Evolutionary conservation across 768 basidiomycete species (phyloP).

Genomic region (Dendrothele bispora): DNA sequence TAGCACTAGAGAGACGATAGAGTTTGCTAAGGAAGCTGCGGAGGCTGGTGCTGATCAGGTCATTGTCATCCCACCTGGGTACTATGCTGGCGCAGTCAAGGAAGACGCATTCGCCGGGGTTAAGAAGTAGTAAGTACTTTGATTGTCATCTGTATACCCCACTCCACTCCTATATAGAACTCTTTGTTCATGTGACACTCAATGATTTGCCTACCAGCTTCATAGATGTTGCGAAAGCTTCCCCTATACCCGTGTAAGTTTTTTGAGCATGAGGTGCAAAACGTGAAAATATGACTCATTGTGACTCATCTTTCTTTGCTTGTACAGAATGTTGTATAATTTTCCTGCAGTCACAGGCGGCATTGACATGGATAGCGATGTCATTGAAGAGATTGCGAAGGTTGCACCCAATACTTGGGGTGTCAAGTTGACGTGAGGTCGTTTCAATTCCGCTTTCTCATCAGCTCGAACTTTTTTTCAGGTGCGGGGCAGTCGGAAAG

Average conservation of each 20-base stretch:
- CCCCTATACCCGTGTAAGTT: slow-evolving; percentile 1
- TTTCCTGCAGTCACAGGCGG: slow-evolving; percentile 57
- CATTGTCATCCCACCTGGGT: slow-evolving; percentile 67
- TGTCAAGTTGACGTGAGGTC: slow-evolving; percentile 54
- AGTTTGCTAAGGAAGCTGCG: slow-evolving; percentile 55
- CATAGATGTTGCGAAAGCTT: not conserved
- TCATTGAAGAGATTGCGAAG: slow-evolving; percentile 55
- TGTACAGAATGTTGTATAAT: slow-evolving; percentile 6
- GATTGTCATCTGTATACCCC: not conserved
- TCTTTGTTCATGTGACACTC: not conserved
- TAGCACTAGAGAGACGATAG: slow-evolving; percentile 60
- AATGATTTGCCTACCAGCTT: not conserved
- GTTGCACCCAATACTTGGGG: slow-evolving; percentile 56
- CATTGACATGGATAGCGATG: slow-evolving; percentile 65
- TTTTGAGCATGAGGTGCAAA: not conserved
- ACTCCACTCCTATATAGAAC: not conserved
- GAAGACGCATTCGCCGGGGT: slow-evolving; percentile 39
- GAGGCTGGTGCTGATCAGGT: slow-evolving; percentile 63
- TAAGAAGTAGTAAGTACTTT: slow-evolving; percentile 2
- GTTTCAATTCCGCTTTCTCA: not conserved
- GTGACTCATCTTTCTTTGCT: no score
- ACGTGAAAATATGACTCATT: no score
- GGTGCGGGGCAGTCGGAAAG: slow-evolving; percentile 62
- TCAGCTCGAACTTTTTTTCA: not conserved
- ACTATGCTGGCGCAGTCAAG: slow-evolving; percentile 58